Conservation (phyloP, 768 basidiomycete genomes). For the Serendipita sp. region DNA sequence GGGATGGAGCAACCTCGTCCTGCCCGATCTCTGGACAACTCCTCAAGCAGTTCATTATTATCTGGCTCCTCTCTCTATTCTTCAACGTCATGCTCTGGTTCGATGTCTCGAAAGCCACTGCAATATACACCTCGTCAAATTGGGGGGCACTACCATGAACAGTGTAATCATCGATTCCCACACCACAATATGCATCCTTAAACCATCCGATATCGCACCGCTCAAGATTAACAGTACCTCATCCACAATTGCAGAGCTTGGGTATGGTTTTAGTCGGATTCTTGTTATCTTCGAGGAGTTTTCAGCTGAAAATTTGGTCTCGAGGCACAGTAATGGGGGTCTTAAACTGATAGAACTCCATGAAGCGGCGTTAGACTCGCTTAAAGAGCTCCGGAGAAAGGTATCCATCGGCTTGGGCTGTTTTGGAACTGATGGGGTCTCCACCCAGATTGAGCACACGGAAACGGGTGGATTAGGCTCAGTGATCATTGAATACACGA, state of each 20-base stretch:
- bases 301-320: neutral
- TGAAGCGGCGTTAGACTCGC: neutral
- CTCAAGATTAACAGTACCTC: neutral
- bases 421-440: neutral
- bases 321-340: neutral
- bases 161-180: neutral
- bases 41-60: neutral
- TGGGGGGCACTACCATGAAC: neutral
- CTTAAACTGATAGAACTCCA: neutral
- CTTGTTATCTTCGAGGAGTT: neutral
- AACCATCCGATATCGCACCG: neutral
- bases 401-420: neutral
- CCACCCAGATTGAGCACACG: too few species aligned
- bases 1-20: neutral
- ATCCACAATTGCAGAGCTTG: neutral
- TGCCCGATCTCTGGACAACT: neutral
- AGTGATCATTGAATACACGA: neutral
- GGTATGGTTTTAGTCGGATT: neutral
- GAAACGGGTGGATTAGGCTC: too few species aligned
- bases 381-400: neutral
- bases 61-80: neutral
- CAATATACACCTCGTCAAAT: neutral
- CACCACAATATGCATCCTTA: neutral
- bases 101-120: neutral
- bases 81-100: neutral